These are phyloP conservation scores for Dimocarpus longan DNA, from an alignment of 345 rosid species.

Conservation along the genomic window DNA sequence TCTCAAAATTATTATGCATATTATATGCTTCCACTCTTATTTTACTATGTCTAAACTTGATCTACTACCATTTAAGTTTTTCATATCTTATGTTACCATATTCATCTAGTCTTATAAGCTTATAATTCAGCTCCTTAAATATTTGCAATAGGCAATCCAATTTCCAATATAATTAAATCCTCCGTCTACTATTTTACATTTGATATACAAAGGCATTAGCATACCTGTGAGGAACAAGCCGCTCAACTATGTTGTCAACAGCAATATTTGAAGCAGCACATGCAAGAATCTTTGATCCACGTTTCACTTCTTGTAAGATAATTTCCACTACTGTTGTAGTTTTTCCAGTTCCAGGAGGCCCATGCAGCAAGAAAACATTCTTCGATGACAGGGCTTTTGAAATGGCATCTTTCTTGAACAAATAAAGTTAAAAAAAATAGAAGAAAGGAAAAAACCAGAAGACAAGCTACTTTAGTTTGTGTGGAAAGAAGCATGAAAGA, in stretches of 20 bases:
- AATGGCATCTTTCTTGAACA: slow-evolving; percentile 78
- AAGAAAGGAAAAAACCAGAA: slow-evolving; percentile 1
- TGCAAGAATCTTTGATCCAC: slow-evolving; percentile 94
- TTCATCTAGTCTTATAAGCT: no score
- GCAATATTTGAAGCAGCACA: slow-evolving; percentile 99
- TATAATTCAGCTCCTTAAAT: no score
- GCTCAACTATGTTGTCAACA: slow-evolving; percentile 96
- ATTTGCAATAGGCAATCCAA: no score
- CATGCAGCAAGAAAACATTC: slow-evolving; percentile 84
- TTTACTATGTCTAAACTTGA: no score
- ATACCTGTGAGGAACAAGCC: slow-evolving; percentile 88
- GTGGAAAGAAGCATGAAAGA: slow-evolving; percentile 12
- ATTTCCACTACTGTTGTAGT: slow-evolving; percentile 97
- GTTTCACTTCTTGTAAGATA: slow-evolving; percentile 89
- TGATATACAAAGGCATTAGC: slow-evolving; percentile 14
- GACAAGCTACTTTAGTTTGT: slow-evolving; percentile 12
- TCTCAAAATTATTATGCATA: no score
- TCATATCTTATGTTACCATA: no score
- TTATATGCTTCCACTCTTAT: no score
- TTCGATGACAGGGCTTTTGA: slow-evolving; percentile 81
- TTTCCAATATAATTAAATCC: no score
- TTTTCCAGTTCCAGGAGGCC: slow-evolving; percentile 99
- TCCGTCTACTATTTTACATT: no score
- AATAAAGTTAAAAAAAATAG: slow-evolving; percentile 10
- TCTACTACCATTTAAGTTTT: no score